Evolutionary conservation across 768 basidiomycete genomes (phyloP).

Genomic region (Mycena galopus): DNA sequence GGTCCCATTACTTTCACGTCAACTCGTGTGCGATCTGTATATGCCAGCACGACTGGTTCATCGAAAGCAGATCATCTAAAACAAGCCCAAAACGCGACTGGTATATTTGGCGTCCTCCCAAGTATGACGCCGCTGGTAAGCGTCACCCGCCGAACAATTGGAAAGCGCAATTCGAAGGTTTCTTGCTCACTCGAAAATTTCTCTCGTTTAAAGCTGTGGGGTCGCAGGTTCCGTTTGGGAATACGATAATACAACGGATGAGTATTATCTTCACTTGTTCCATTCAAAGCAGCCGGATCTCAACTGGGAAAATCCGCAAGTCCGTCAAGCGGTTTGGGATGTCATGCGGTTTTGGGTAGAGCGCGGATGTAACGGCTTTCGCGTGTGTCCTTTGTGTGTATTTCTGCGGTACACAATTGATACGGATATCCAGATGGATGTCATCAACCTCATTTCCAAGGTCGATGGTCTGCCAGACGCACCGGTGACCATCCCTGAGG

Average conservation of each 20-base stretch:
- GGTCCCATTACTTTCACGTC: background rate
- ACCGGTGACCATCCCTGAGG: slow-evolving; percentile 62
- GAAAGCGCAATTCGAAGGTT: slow-evolving; percentile 75
- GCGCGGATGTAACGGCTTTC: slow-evolving; percentile 81
- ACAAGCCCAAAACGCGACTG: slow-evolving; percentile 75
- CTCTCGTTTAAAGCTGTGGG: background rate
- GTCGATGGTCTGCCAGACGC: slow-evolving; percentile 75
- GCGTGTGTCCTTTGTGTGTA: slow-evolving; percentile 56
- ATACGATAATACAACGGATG: slow-evolving; percentile 71
- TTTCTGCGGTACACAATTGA: background rate
- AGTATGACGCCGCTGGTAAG: slow-evolving; percentile 63
- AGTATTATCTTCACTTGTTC: slow-evolving; percentile 83
- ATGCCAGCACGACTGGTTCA: slow-evolving; percentile 79
- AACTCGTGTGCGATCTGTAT: background rate
- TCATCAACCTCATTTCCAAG: slow-evolving; percentile 79
- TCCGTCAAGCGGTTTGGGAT: slow-evolving; percentile 70
- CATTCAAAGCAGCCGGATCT: slow-evolving; percentile 78
- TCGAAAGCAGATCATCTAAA: slow-evolving; percentile 64
- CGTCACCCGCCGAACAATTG: slow-evolving; percentile 81
- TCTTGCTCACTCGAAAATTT: background rate
- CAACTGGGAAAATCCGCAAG: slow-evolving; percentile 80
- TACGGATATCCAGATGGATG: slow-evolving; percentile 65
- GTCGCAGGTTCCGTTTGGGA: slow-evolving; percentile 81
- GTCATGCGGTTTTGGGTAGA: slow-evolving; percentile 83
- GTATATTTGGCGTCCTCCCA: slow-evolving; percentile 81